Evolutionary conservation across 176 grass and related monocot species (phyloP), one percentile per base, ranked within the genome.

Genomic region (Musa schizocarpa): DNA sequence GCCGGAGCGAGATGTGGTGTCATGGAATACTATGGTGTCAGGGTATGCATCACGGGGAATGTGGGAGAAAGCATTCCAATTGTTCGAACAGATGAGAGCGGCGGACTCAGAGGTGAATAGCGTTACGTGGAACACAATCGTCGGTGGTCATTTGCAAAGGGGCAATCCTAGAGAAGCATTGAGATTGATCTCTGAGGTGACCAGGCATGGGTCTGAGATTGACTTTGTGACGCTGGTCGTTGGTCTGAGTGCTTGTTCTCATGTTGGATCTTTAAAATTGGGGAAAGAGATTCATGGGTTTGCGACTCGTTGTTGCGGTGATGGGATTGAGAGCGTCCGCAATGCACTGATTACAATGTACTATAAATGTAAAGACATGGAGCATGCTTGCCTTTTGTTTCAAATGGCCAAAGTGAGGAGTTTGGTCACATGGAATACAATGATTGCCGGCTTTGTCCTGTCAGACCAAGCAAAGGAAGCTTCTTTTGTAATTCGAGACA

Each of bases 321-420:
- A 80, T 13, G 13, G 29, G 43, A 0, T 72, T 3, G 79, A 92
- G n/a, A 84, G 24, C 2, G 75, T 87, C 43, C 57, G 49, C 53
- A 92, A 92, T 52, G 86, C 83, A 0, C 48, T 92, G 70, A 87
- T 92, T 62, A 72, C 90, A 0, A 86, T 92, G 90, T 92, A 92
- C 76, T 85, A 79, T 1, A 84, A 86, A 74, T 89, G 90, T 75
- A 84, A 83, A 8, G 51, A 82, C 53, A 75, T 81, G 77, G 79
- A 76, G 7, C 73, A 51, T 69, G 84, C 86, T 70, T 68, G 50
- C 63, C 55, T 67, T 73, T 23, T 92, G 68, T 92, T 92, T 69
- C 54, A 23, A 50, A 76, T 80, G 68, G 53, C 50, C 16, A 63
- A 63, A 21, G 48, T 64, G 49, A 72, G 64, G 20, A 83, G 84